phyloP scores from a whole-genome alignment of 108 stramenopile species.

The Discostella pseudostelligera region DNA sequence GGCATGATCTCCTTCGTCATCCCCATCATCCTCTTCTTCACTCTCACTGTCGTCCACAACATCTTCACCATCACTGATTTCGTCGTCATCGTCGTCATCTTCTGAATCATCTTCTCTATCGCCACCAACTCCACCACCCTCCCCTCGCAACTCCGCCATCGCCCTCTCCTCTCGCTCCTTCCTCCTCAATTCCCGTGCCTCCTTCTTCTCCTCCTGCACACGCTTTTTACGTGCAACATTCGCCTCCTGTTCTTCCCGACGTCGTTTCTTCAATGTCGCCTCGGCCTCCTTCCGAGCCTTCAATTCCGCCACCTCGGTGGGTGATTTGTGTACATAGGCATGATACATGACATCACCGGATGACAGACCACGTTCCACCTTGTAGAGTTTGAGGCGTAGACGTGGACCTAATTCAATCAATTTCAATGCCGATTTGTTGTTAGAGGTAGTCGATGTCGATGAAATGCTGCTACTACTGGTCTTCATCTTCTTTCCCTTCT shows the following conservation, averaged over 20 bases:
- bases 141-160: conserved; percentile 73
- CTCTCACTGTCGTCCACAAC: no score
- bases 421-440: conserved; percentile 86
- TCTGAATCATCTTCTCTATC: conserved; percentile 33
- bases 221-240: conserved; percentile 80
- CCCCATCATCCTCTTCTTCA: no score
- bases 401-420: conserved; percentile 97
- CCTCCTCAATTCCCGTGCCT: conserved; percentile 62
- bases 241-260: conserved; percentile 79
- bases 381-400: conserved; percentile 84
- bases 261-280: conserved; percentile 63
- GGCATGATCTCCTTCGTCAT: no score
- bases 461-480: conserved; percentile 62
- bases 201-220: conserved; percentile 75
- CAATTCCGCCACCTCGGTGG: conserved; percentile 68
- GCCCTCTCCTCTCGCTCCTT: conserved; percentile 71
- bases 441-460: not conserved
- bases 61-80: not conserved
- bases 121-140: conserved; percentile 11
- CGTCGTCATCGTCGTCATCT: conserved; percentile 23
- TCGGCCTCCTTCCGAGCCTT: conserved; percentile 66
- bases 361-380: conserved; percentile 94
- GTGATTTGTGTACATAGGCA: conserved; percentile 80
- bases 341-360: conserved; percentile 98
- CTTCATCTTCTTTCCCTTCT: conserved; percentile 69